These are phyloP conservation scores for Daldinia eschscholtzii DNA, from an alignment of 2,329 filamentous ascomycete species.

Conservation along the genomic window DNA sequence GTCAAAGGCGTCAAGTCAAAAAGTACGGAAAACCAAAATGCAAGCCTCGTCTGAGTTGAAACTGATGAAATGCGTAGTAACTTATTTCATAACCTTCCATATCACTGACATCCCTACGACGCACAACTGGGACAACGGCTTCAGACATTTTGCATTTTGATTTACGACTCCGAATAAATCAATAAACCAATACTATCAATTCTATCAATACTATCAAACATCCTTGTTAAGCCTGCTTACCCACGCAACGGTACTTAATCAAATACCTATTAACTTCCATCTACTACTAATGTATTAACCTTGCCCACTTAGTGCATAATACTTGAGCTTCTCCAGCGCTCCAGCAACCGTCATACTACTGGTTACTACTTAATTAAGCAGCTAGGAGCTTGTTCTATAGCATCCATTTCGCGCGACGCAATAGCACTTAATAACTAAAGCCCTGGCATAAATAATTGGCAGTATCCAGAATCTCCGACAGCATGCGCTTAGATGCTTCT, in stretches of 20 bases:
- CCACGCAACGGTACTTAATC: neutral
- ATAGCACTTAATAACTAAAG: neutral
- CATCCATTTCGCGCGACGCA: slow-evolving; percentile 22
- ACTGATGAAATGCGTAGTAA: slow-evolving; percentile 16
- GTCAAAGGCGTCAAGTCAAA: slow-evolving; percentile 19
- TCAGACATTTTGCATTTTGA: neutral
- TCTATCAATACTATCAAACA: neutral
- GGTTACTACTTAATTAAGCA: slow-evolving; percentile 2
- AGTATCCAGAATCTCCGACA: slow-evolving; percentile 21
- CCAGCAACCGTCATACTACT: slow-evolving; percentile 8
- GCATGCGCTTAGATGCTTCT: slow-evolving; percentile 39
- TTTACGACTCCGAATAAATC: slow-evolving; percentile 1
- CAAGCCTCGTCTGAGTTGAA: slow-evolving; percentile 25
- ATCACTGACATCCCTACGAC: slow-evolving; percentile 4
- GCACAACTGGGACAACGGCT: slow-evolving; percentile 8
- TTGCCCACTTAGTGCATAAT: neutral
- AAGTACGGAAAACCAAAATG: slow-evolving; percentile 10
- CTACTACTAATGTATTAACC: neutral
- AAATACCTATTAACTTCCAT: neutral
- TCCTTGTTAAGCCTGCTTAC: slow-evolving; percentile 15
- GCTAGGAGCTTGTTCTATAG: slow-evolving; percentile 20
- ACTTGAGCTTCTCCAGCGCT: neutral
- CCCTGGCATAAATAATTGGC: slow-evolving; percentile 17
- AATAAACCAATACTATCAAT: neutral
- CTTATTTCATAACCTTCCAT: slow-evolving; percentile 16